phyloP scores from a whole-genome alignment of 2,329 filamentous ascomycete genomes.

The Septoria linicola region DNA sequence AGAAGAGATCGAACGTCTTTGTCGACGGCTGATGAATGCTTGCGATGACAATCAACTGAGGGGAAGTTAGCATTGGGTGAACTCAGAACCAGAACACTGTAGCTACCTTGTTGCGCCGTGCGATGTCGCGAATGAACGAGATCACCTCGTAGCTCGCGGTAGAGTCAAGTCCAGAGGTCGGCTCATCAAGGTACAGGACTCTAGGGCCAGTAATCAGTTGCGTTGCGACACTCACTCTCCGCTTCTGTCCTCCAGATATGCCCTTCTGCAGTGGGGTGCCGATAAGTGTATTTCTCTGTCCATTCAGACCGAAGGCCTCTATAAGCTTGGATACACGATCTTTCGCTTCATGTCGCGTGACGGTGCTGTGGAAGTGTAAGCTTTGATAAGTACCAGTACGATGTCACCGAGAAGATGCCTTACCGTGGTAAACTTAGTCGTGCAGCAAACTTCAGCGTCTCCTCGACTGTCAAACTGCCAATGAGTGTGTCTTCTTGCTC shows the following conservation, averaged over 20 bases:
- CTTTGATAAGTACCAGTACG: background rate
- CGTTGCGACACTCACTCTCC: constrained; percentile 72
- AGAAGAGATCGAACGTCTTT: constrained; percentile 72
- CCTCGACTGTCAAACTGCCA: constrained; percentile 71
- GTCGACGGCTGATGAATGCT: constrained; percentile 83
- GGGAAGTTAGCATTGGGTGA: background rate
- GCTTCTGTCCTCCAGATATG: constrained; percentile 78
- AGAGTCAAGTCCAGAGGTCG: constrained; percentile 77
- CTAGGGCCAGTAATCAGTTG: constrained; percentile 75
- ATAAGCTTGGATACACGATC: constrained; percentile 64
- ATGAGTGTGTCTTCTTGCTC: constrained; percentile 84
- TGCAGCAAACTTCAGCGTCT: constrained; percentile 74
- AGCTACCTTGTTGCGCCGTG: constrained; percentile 60
- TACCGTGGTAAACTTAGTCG: constrained; percentile 53
- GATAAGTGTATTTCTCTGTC: constrained; percentile 66
- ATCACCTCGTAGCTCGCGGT: constrained; percentile 72
- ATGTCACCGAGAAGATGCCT: constrained; percentile 42
- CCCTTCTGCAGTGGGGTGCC: constrained; percentile 79
- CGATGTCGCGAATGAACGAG: constrained; percentile 64
- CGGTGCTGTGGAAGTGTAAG: constrained; percentile 48
- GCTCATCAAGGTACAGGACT: constrained; percentile 77
- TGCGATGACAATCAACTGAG: constrained; percentile 68
- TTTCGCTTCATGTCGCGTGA: constrained; percentile 56
- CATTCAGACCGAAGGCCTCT: constrained; percentile 66
- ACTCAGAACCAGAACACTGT: background rate